Base-by-base conservation (phyloP, 352 stramenopile species). In the Albugo candida region DNA sequence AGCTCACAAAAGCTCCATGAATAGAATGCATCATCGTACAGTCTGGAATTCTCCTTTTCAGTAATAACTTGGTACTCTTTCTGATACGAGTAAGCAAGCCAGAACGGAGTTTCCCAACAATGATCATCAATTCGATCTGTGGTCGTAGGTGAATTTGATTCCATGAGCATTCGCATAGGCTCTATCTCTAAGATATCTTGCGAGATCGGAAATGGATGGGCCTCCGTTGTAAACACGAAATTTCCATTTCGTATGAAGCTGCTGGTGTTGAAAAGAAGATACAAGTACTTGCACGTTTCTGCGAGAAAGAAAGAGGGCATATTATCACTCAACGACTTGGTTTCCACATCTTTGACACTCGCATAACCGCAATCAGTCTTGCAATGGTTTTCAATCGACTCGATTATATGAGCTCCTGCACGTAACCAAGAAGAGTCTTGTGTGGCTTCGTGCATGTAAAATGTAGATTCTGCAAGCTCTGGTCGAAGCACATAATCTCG, bases 241-340 rank as follows among this genome's bases (percentile, higher is more conserved):
- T 85, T 73, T 17, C 79, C 64, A 11, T 83, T 53, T 31, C 80
- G 70, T 21, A 97, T 63, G 49, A 94, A 87, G 45, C 97, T 92
- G 18, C 85, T 84, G 38, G 64, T 79, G 55, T 85, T 80, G 46
- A 86, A 99, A 4, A 97, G 83, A 43, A 99, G 54, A 63, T 97
- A 98, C 2, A 99, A 67, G 63, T 99, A 99, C 63, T 99, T 99
- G 60, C 95, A 82, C 12, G 95, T 99, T 66, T 99, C 96, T 11
- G 85, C 96, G 0, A 99, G 70, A 57, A 99, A 98, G 57, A 97
- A 99, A 5, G 83, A 97, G 40, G 94, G 93, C 96, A 99, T 99
- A 54, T 94, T 81, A 54, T 99, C 83, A 14, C 95, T 70, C 41
- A 97, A 74, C 67, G 72, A 50, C 60, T 86, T 71, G 10, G 70